Base-by-base conservation (phyloP, 2,329 filamentous ascomycete species). In the Dactylellina parvicollis region DNA sequence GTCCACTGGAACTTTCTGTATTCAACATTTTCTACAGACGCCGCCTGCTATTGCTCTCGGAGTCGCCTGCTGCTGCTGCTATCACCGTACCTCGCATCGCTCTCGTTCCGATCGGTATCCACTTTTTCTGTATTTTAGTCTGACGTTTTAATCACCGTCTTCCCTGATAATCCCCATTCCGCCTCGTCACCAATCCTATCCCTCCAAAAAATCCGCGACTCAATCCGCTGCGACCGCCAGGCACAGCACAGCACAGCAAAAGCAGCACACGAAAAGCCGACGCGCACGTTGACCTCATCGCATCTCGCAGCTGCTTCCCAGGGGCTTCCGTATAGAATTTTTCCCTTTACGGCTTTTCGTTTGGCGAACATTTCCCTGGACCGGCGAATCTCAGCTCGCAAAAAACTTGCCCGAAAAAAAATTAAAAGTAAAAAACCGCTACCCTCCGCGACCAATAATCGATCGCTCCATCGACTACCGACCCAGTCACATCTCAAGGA, bases 201-300 rank as follows among this genome's bases (percentile, higher is more conserved):
- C 38, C 32, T 32, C 30, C 32, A 30, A 49, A 50, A 52, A 52
- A 26, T 56, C 28, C 55, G 40, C 64, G 30, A 69, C 47, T 55
- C 36, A 34, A 42, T 55, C 61, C 55, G 55, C 64, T 59, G 62
- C 62, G 52, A 47, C 38, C 36, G 14, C 34, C 62, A 44, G 61
- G 61, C 50, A 56, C 30, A 44, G 52, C 50, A 57, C 50, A 34
- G 49, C 9, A 32, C 5, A 3, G 18, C 30, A 61, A 50, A 24
- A 26, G 7, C 30, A 50, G 40, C 4, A 18, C 7, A 16, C 22
- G 38, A 20, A 54, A 60, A 26, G 55, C 24, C 61, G n/a, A 69
- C 64, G 64, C 64, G 64, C 64, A 60, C 54, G 38, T 57, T 59
- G 44, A 67, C 62, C 62, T 67, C 62, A 67, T 67, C 62, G 44